Evolutionary conservation across 106 monocot genomes (phyloP), one percentile per base, ranked within the genome.

Genomic region (Narthecium ossifragum): DNA sequence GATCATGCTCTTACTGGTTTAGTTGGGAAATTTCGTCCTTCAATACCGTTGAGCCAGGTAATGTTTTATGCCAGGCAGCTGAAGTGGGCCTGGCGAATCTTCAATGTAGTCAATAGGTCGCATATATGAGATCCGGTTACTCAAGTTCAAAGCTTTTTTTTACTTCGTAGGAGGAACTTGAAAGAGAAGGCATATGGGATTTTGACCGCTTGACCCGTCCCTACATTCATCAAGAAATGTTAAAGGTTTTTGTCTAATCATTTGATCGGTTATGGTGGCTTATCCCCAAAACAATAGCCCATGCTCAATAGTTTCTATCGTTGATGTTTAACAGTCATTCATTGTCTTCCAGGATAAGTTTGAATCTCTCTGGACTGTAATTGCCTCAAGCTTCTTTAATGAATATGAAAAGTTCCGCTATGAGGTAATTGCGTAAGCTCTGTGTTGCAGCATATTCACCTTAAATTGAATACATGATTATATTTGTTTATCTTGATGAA

Each of bases 121-220:
- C n/a, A n/a, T n/a, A n/a, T n/a, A n/a, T n/a, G n/a, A n/a, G n/a
- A n/a, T n/a, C n/a, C n/a, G n/a, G n/a, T n/a, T n/a, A n/a, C n/a
- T n/a, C n/a, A n/a, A n/a, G n/a, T n/a, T n/a, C n/a, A n/a, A n/a
- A n/a, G n/a, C n/a, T n/a, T n/a, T n/a, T n/a, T n/a, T n/a, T n/a
- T n/a, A n/a, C n/a, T n/a, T n/a, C n/a, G 5, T 61, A 92, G 92
- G 92, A 88, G 46, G 93, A 93, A 57, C 81, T 93, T 70, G 88
- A 85, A 55, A 74, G 57, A 51, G 93, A 88, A 64, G 93, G 93
- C 17, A 74, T 93, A 56, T 93, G 93, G 88, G 93, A 93, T 60
- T 88, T 93, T 53, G 72, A 93, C 79, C 81, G 93, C 53, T 74
- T 93, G 73, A 85, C 76, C 47, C 55, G 55, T 33, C 93, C 88